Evolutionary conservation across 352 stramenopile genomes (phyloP), one percentile per base, ranked within the genome.

Genomic region (Globisporangium ultimum): DNA sequence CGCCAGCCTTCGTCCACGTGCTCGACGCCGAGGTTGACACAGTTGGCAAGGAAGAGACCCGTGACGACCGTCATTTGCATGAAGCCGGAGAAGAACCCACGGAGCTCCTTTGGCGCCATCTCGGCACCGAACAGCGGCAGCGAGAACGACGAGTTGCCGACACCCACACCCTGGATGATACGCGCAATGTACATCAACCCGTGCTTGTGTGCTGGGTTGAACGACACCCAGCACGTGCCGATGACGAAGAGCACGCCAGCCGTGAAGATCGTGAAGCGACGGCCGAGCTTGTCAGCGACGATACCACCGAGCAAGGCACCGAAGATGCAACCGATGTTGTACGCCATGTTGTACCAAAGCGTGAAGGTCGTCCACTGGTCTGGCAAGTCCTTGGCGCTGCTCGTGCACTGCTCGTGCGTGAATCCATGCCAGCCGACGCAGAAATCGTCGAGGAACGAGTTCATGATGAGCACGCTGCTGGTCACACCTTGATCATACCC

Each of bases 281-380:
- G 71, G 7, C 71, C 64, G 24, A 71, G 61, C 24, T 69, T 64
- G 53, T 78, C 70, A 0, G 70, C 70, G 3, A 78, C 53, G 42
- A 55, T 54, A 43, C 70, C 70, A n/a, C 70, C 70, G 0, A 76
- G 24, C 18, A 76, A 60, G 14, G 70, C 70, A 20, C 70, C 70
- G 11, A 50, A 63, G 42, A n/a, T n/a, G n/a, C n/a, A n/a, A n/a
- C n/a, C n/a, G n/a, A n/a, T n/a, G n/a, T n/a, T n/a, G n/a, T n/a
- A 78, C 64, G 66, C 42, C 61, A 78, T 74, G 55, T 78, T 78
- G 64, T 68, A 77, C 60, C 63, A 64, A 24, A 68, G 59, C 9
- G 55, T 71, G 60, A 71, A 76, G 58, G 60, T 47, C 12, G 48
- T 18, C 68, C 65, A 71, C 38, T 70, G 59, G 24, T 13, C 12